phyloP scores from a whole-genome alignment of 2,329 filamentous ascomycete species.

The Neurospora crassa region DNA sequence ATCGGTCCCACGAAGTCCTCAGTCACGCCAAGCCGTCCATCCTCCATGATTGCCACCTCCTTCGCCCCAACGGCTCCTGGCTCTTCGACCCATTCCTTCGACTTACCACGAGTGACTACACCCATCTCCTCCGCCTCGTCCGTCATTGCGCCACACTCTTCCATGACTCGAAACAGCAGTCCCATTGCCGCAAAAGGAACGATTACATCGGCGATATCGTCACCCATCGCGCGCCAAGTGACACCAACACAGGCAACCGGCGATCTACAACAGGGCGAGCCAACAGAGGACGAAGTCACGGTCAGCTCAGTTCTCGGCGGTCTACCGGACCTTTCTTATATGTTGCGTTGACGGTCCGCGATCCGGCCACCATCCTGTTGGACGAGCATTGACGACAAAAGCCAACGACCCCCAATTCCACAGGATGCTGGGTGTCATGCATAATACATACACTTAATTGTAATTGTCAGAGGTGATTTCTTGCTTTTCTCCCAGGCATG shows the following conservation, averaged over 20 bases:
- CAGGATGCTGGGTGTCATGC: conserved; percentile 1
- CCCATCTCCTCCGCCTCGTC: background rate
- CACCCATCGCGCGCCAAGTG: background rate
- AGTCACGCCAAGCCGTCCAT: background rate
- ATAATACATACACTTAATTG: background rate
- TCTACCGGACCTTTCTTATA: conserved; percentile 27
- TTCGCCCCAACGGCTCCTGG: background rate
- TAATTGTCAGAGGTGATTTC: background rate
- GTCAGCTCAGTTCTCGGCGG: conserved; percentile 17
- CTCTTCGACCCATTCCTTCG: background rate
- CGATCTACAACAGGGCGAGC: background rate
- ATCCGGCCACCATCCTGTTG: background rate
- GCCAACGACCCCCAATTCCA: conserved; percentile 1
- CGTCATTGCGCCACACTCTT: background rate
- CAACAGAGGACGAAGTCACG: conserved; percentile 6
- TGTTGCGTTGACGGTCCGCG: conserved; percentile 19
- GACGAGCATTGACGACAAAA: conserved; percentile 1
- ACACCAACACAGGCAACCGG: background rate
- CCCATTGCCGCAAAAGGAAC: background rate
- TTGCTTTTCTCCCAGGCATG: background rate
- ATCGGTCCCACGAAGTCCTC: background rate
- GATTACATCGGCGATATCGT: conserved; percentile 1
- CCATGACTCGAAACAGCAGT: background rate
- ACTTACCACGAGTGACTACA: background rate
- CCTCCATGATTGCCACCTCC: background rate